A percentile compares a stretch with the other conserved stretches of the same genome.
Conservation (phyloP, 306 rosid genomes). For the Cucurbita argyrosperma region DNA sequence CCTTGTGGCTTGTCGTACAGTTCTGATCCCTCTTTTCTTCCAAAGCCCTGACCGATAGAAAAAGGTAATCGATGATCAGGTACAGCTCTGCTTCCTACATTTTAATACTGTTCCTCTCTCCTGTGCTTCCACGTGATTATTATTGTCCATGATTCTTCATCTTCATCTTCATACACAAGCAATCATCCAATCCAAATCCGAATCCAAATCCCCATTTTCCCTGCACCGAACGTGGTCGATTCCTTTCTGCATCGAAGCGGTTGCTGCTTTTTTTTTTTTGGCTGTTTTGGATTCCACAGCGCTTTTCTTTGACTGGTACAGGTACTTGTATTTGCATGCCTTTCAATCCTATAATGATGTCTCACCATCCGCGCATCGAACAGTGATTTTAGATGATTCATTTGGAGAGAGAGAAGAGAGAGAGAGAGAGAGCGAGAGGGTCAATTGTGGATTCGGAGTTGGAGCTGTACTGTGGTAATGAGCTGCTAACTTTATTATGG, state of each 20-base stretch:
- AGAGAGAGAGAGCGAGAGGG: neutral
- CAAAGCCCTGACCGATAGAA: neutral
- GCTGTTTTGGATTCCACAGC: neutral
- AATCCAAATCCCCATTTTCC: neutral
- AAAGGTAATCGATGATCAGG: neutral
- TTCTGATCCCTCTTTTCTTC: neutral
- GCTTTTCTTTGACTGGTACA: neutral
- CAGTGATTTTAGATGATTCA: neutral
- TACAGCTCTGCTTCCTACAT: neutral
- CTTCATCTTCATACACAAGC: neutral
- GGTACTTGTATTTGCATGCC: neutral
- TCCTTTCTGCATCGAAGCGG: neutral
- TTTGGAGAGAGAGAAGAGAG: neutral
- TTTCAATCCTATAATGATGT: neutral
- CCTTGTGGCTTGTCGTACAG: neutral
- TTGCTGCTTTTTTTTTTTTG: neutral
- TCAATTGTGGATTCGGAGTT: neutral
- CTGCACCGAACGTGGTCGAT: neutral
- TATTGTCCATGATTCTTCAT: neutral
- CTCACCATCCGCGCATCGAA: neutral
- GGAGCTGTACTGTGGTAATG: neutral
- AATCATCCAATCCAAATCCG: neutral
- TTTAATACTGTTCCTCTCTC: neutral
- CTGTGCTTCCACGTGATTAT: neutral
- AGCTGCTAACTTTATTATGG: neutral